A percentile compares a stretch with the other conserved stretches of the same genome.
Evolutionary conservation across 208 protist species (phyloP).

Genomic region (Trypanosoma rangeli): DNA sequence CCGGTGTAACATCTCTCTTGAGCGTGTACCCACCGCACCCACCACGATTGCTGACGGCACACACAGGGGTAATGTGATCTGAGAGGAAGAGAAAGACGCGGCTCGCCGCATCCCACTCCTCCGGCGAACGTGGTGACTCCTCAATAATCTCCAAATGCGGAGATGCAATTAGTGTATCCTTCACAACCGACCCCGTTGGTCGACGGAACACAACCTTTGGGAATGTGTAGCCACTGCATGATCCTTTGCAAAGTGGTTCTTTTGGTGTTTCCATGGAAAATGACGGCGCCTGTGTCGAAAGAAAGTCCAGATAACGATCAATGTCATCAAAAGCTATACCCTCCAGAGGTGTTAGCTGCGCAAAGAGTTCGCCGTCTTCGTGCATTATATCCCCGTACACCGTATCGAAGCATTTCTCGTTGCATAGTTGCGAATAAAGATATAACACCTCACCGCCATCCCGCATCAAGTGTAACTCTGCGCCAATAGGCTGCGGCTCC

Average conservation of each 20-base stretch:
- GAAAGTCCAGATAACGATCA: conserved; percentile 45
- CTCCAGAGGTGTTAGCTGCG: conserved; percentile 72
- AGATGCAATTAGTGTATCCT: conserved; percentile 58
- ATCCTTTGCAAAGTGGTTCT: conserved; percentile 45
- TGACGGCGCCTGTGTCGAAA: conserved; percentile 6
- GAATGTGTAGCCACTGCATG: conserved; percentile 57
- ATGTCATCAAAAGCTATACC: conserved; percentile 71
- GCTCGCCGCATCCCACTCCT: conserved; percentile 40
- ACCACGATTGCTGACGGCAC: not conserved
- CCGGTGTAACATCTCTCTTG: conserved; percentile 18
- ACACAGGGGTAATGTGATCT: conserved; percentile 27
- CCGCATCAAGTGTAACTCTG: conserved; percentile 62
- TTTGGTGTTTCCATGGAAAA: not conserved
- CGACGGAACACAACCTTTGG: conserved; percentile 60
- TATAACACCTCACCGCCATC: conserved; percentile 72
- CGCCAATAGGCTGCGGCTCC: conserved; percentile 47
- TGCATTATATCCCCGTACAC: conserved; percentile 66
- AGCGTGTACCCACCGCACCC: conserved; percentile 24
- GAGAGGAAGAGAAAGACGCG: conserved; percentile 47
- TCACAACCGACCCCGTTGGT: conserved; percentile 47
- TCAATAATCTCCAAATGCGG: conserved; percentile 41
- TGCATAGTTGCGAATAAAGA: conserved; percentile 43
- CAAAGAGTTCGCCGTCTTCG: conserved; percentile 75
- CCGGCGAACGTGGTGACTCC: conserved; percentile 30
- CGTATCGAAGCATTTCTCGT: conserved; percentile 46